Conservation (phyloP, 2,329 filamentous ascomycete species). For the Botrytis cinerea region DNA sequence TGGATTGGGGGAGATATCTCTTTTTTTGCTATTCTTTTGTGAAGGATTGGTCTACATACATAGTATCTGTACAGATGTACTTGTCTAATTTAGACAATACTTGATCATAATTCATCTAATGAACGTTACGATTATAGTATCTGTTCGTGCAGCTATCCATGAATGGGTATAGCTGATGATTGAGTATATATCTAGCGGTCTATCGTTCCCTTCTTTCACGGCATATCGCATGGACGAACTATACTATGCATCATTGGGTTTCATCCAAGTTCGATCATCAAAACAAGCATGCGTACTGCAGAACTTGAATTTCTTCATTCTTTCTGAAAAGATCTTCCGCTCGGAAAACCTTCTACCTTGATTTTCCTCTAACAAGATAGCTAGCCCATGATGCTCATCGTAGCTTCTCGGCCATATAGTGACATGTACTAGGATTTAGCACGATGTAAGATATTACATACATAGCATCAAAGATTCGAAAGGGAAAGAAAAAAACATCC, state of each 20-base stretch:
- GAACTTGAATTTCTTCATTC: neutral
- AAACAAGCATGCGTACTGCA: neutral
- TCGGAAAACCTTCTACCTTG: conserved; percentile 1
- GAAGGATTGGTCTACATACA: neutral
- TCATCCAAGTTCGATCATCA: neutral
- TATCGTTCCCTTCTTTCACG: neutral
- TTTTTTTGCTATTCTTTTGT: neutral
- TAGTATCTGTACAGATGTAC: neutral
- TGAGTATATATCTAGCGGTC: neutral
- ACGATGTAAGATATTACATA: neutral
- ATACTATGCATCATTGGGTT: neutral
- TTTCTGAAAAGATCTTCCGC: neutral
- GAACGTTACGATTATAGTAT: neutral
- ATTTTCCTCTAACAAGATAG: neutral
- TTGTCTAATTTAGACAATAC: neutral
- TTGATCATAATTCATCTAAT: neutral
- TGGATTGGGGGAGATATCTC: neutral
- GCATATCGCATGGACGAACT: neutral
- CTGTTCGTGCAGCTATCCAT: neutral
- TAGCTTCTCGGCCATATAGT: neutral
- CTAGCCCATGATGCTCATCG: neutral
- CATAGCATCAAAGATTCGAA: neutral
- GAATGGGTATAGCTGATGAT: neutral
- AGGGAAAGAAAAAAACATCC: neutral
- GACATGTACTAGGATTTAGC: neutral